These are phyloP conservation scores for Eucalyptus microcorys DNA, from an alignment of 345 rosid species.

Conservation along the genomic window DNA sequence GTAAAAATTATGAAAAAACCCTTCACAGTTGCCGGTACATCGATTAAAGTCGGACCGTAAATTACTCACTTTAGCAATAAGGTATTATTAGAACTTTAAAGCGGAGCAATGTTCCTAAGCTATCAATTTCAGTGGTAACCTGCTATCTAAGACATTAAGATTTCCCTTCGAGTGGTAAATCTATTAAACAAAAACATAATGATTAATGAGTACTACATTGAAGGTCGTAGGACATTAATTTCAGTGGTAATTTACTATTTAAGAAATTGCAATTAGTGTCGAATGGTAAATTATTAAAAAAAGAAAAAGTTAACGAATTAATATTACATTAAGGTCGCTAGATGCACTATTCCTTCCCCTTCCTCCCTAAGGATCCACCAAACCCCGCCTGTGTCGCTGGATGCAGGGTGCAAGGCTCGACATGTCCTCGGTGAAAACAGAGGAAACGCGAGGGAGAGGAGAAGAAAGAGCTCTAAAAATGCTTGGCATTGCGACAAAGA, in stretches of 20 bases:
- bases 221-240: neutral
- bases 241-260: neutral
- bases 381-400: neutral
- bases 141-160: neutral
- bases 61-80: neutral
- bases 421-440: neutral
- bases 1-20: neutral
- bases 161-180: neutral
- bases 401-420: neutral
- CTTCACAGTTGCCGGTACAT: neutral
- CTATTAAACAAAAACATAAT: neutral
- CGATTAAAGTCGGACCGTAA: neutral
- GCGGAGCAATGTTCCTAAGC: neutral
- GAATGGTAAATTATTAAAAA: neutral
- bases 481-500: neutral
- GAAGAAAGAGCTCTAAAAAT: neutral
- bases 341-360: neutral
- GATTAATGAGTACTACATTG: neutral
- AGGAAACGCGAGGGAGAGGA: neutral
- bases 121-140: neutral
- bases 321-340: neutral
- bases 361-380: neutral
- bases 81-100: neutral
- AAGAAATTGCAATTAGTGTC: neutral
- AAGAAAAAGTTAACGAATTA: neutral